Conservation (phyloP, 2,329 filamentous ascomycete species). For the Scopulariopsis brevicaulis region DNA sequence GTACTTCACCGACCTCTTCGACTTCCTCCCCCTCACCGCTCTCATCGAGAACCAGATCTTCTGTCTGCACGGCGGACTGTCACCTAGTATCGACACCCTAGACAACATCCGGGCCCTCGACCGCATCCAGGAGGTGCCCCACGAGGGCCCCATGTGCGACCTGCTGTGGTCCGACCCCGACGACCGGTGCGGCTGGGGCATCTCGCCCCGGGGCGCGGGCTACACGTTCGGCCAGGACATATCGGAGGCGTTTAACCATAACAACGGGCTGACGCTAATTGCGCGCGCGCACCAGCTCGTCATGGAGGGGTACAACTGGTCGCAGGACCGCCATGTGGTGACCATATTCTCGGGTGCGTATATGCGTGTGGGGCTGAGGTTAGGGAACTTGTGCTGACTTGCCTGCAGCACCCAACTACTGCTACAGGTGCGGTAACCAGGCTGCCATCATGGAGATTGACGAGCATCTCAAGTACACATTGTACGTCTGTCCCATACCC, state of each 20-base stretch:
- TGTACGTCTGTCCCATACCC: conserved; percentile 50
- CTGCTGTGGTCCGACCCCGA: conserved; percentile 97
- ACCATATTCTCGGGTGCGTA: conserved; percentile 85
- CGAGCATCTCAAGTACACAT: conserved; percentile 98
- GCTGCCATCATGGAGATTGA: conserved; percentile 99
- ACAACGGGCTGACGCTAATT: conserved; percentile 93
- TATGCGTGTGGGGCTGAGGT: not conserved
- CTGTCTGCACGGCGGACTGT: conserved; percentile 93
- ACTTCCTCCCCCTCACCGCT: conserved; percentile 93
- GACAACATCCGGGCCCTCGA: conserved; percentile 94
- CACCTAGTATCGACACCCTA: conserved; percentile 89
- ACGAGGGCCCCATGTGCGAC: conserved; percentile 97
- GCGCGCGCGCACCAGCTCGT: conserved; percentile 95
- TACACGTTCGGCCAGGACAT: conserved; percentile 97
- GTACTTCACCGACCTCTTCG: conserved; percentile 97
- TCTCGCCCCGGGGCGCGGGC: conserved; percentile 85
- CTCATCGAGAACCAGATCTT: conserved; percentile 99
- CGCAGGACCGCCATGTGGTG: conserved; percentile 93
- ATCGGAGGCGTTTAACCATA: conserved; percentile 97
- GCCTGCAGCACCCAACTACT: conserved; percentile 74
- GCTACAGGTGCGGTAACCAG: conserved; percentile 97
- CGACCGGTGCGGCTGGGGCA: conserved; percentile 92
- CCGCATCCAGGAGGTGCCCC: conserved; percentile 94
- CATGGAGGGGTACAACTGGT: conserved; percentile 99
- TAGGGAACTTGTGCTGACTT: not conserved